Percentiles rank a stretch among this genome's conserved stretches.
Conservation (phyloP, 179 eudicot genomes). For the Actinidia polygama region DNA sequence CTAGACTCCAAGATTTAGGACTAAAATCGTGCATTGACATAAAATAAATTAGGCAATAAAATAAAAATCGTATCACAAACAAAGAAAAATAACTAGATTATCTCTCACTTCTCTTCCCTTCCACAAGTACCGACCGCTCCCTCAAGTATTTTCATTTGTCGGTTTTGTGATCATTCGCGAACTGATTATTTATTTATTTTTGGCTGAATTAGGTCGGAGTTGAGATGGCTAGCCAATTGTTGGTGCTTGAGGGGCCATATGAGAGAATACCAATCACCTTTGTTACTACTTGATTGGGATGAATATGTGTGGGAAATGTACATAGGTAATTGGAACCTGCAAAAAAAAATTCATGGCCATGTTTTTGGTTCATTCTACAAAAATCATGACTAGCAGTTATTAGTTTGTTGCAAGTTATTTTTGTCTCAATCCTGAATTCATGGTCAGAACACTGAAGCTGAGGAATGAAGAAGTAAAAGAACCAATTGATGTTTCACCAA, state of each 20-base stretch:
- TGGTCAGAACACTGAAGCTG: neutral
- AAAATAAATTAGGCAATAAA: too few species aligned
- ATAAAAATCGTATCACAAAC: too few species aligned
- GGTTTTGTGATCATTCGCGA: neutral
- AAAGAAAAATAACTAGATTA: too few species aligned
- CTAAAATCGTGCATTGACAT: too few species aligned
- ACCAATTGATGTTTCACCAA: too few species aligned
- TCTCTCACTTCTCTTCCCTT: neutral
- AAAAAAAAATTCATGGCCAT: neutral
- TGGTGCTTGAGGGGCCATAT: neutral
- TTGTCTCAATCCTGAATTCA: too few species aligned
- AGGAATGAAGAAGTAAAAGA: too few species aligned
- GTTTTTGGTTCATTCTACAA: neutral
- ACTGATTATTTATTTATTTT: neutral
- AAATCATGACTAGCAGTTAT: neutral
- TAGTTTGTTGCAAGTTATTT: neutral
- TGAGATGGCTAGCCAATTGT: slow-evolving; percentile 5
- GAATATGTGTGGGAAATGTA: neutral
- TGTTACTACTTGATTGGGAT: neutral
- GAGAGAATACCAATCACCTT: neutral
- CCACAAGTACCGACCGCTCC: neutral
- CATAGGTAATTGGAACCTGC: neutral
- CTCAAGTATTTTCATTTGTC: neutral
- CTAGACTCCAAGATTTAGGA: too few species aligned
- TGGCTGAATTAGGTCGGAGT: neutral